Evolutionary conservation across 2,329 filamentous ascomycete genomes (phyloP), one percentile per base, ranked within the genome.

Genomic region (Furcasterigmium sp.): DNA sequence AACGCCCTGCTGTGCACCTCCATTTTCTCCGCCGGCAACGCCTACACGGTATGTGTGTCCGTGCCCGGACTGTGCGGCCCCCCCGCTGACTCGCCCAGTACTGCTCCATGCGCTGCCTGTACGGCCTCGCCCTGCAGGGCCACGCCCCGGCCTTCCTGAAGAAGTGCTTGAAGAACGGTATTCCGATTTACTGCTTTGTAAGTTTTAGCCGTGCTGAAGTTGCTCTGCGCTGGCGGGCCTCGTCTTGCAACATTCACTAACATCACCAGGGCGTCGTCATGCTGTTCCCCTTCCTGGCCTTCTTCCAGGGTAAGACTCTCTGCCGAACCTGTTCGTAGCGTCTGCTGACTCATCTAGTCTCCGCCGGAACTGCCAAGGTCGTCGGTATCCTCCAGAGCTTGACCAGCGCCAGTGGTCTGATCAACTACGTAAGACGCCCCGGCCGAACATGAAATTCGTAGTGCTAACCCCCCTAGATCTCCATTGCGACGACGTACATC

Each of bases 1-100:
- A 83, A 82, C 52, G 79, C 76, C 14, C 59, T 75, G 61, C 37
- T 56, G 57, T 79, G 73, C 56, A 85, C 75, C 9, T 71, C 67
- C 50, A 55, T 75, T 3, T 76, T 79, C 49, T 77, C 71, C 40
- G 75, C 71, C 2, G 77, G 76, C 0, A 78, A 79, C 56, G 74
- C 71, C 26, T 78, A 77, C 52, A 67, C 76, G 14, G 29, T 32
- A 32, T 15, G 25, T 28, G 8, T 8, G 25, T 13, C 25, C 25
- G 8, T 28, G 13, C 25, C 25, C 13, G 25, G 13, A 28, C 25
- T 28, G 25, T 8, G 8, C 25, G 8, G 25, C 8, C 25, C 25
- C 25, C n/a, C n/a, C n/a, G n/a, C n/a, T n/a, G n/a, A n/a, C n/a
- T 28, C 25, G 8, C 13, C 8, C 25, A 28, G 44, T 79, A 78